Evolutionary conservation across 1,139 yeast species (phyloP).

Genomic region (Zhuliangozyma blackwelliae): DNA sequence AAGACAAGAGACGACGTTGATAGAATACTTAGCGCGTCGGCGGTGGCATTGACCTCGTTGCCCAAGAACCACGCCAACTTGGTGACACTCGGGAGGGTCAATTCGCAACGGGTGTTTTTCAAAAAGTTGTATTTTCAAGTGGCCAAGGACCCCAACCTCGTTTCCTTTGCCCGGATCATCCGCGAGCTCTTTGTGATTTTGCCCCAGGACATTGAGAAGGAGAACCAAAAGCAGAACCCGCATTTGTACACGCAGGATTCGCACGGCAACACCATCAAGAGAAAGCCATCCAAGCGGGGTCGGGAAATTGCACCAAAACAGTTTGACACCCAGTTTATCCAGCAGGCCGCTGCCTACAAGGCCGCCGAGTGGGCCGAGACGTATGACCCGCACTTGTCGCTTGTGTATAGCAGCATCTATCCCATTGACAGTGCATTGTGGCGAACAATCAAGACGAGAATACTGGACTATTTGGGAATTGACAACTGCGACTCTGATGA

Average conservation of each 20-base stretch:
- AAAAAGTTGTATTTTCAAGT: conserved; percentile 64
- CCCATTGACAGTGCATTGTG: conserved; percentile 70
- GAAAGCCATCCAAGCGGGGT: conserved; percentile 21
- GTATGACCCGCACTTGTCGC: conserved; percentile 70
- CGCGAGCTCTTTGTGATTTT: conserved; percentile 61
- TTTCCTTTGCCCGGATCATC: conserved; percentile 65
- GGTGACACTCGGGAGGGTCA: conserved; percentile 35
- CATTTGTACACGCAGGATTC: conserved; percentile 35
- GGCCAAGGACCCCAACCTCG: conserved; percentile 49
- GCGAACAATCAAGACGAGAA: conserved; percentile 64
- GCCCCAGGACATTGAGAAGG: conserved; percentile 35
- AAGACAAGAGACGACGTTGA: conserved; percentile 54
- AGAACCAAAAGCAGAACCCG: conserved; percentile 34
- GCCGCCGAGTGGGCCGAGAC: conserved; percentile 53
- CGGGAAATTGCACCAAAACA: conserved; percentile 10
- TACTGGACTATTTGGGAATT: conserved; percentile 62
- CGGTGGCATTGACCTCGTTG: conserved; percentile 55
- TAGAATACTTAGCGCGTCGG: conserved; percentile 58
- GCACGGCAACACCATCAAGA: conserved; percentile 28
- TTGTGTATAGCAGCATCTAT: conserved; percentile 62
- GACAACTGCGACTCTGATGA: conserved; percentile 41
- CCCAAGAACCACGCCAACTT: conserved; percentile 35
- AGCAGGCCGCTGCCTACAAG: conserved; percentile 27
- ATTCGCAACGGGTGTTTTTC: conserved; percentile 45
- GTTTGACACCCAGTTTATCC: conserved; percentile 25